These are phyloP conservation scores for Hemerocallis citrina DNA, from an alignment of 106 monocot genomes.

Conservation along the genomic window DNA sequence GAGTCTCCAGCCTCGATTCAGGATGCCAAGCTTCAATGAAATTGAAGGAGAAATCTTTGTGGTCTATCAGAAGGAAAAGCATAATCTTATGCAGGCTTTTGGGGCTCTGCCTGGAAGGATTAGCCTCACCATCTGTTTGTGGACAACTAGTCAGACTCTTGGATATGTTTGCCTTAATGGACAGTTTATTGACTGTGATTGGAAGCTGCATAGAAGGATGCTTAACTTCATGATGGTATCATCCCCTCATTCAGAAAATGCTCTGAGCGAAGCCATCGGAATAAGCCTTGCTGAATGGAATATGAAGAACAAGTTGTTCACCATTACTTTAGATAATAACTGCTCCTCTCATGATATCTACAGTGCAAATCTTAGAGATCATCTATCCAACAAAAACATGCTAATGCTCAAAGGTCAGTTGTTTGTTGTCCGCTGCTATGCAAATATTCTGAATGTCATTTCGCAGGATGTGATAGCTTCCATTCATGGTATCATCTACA, in stretches of 20 bases:
- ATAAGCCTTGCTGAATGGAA: constrained; percentile 81
- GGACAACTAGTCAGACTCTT: constrained; percentile 85
- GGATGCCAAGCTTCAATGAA: constrained; percentile 30
- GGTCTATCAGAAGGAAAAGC: constrained; percentile 67
- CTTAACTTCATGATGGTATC: constrained; percentile 86
- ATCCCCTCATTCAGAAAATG: constrained; percentile 85
- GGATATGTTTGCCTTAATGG: constrained; percentile 79
- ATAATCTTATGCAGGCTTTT: constrained; percentile 42
- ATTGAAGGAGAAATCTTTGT: constrained; percentile 57
- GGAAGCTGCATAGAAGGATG: constrained; percentile 70
- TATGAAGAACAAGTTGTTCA: constrained; percentile 68
- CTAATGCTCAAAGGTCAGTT: constrained; percentile 83
- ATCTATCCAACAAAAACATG: constrained; percentile 66
- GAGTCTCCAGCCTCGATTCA: constrained; percentile 78
- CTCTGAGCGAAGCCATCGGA: constrained; percentile 76
- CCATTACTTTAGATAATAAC: constrained; percentile 80
- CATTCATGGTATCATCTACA: constrained; percentile 83
- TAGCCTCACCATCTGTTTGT: constrained; percentile 65
- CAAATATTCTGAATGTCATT: constrained; percentile 65
- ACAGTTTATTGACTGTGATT: constrained; percentile 70
- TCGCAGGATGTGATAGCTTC: constrained; percentile 88
- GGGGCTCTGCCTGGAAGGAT: constrained; percentile 57
- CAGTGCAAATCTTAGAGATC: constrained; percentile 79
- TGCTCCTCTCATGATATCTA: constrained; percentile 88
- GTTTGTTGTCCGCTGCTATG: constrained; percentile 81